Conservation (phyloP, 148 eudicot species). For the Vaccinium myrtillus region DNA sequence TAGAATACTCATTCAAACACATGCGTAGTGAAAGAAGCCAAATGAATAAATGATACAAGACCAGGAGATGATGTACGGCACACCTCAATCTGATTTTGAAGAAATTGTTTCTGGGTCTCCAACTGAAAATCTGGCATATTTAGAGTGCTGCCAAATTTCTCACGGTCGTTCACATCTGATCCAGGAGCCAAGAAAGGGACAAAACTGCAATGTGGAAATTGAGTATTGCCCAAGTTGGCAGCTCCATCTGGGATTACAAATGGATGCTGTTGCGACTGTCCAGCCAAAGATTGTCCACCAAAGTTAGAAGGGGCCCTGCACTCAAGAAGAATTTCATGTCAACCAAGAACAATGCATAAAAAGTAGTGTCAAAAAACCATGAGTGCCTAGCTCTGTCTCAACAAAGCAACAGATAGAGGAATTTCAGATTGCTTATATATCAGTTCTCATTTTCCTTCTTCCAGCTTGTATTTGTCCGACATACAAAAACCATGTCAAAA, state of each 20-base stretch:
- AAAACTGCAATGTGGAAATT: conserved; percentile 30
- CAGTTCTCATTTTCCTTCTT: not conserved
- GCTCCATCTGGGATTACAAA: conserved; percentile 35
- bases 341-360: not conserved
- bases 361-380: not conserved
- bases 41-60: not conserved
- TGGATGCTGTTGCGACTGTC: conserved; percentile 35
- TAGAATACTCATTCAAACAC: not conserved
- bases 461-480: not conserved
- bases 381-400: not conserved
- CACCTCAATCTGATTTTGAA: conserved; percentile 90
- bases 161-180: conserved; percentile 28
- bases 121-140: conserved; percentile 36
- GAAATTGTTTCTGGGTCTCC: conserved; percentile 43
- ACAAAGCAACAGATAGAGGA: not conserved
- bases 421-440: not conserved
- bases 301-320: conserved; percentile 59
- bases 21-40: not conserved
- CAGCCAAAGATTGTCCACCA: conserved; percentile 29
- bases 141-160: conserved; percentile 21
- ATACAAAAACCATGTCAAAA: not conserved
- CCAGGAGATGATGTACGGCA: conserved; percentile 21
- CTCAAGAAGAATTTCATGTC: conserved; percentile 1
- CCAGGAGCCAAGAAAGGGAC: conserved; percentile 38
- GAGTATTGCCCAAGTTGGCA: conserved; percentile 22